Conservation (phyloP, 139 green algal species). For the Picochlorum sp. region DNA sequence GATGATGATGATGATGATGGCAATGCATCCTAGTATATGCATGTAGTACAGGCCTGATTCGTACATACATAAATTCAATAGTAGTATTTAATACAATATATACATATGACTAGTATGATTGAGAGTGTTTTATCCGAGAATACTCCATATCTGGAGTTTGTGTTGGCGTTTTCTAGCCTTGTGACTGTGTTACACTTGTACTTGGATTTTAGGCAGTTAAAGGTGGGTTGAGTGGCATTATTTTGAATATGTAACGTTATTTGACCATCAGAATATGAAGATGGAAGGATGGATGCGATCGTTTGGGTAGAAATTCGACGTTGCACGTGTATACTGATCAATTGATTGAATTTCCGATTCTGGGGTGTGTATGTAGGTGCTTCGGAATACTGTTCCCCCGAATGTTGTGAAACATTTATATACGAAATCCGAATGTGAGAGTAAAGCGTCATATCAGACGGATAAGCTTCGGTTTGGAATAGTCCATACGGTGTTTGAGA, state of each 20-base stretch:
- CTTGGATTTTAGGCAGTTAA: constrained; percentile 47
- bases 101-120: no score
- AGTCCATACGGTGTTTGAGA: constrained; percentile 24
- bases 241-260: no score
- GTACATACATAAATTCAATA: no score
- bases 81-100: no score
- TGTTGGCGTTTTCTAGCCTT: constrained; percentile 38
- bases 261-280: no score
- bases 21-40: no score
- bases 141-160: constrained; percentile 36
- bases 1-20: background rate
- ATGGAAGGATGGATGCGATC: background rate
- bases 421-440: constrained; percentile 35
- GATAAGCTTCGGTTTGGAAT: constrained; percentile 53
- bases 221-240: background rate
- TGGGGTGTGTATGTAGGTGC: constrained; percentile 17
- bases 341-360: no score
- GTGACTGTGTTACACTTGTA: constrained; percentile 47
- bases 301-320: background rate
- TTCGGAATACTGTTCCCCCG: constrained; percentile 21
- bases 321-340: background rate
- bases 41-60: no score
- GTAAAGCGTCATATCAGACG: constrained; percentile 54
- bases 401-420: constrained; percentile 30
- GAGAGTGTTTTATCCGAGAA: background rate